phyloP scores from a whole-genome alignment of 2,329 filamentous ascomycete genomes.

The Sarocladiaceae sp. region DNA sequence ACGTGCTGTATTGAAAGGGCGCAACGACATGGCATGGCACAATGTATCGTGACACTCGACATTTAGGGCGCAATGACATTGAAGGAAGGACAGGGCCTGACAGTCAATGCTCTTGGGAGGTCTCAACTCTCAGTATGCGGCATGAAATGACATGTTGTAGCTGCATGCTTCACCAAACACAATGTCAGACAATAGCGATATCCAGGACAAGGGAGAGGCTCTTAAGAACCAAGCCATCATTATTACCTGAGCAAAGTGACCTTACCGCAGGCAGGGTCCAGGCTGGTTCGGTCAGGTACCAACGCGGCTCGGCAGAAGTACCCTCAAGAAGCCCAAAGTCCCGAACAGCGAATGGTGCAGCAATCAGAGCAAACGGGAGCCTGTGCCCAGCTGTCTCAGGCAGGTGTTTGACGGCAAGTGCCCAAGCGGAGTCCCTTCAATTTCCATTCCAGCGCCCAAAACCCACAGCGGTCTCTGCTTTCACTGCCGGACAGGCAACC shows the following conservation, averaged over 20 bases:
- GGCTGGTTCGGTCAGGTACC: background rate
- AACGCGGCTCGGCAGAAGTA: background rate
- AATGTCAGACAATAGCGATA: background rate
- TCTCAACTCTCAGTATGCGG: too few species aligned
- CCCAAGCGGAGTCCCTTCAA: slow-evolving; percentile 6
- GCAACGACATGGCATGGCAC: background rate
- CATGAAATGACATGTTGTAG: too few species aligned
- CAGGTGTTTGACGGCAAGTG: slow-evolving; percentile 2
- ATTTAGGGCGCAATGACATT: background rate
- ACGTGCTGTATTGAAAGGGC: background rate
- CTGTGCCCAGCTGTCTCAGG: slow-evolving; percentile 4
- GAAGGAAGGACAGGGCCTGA: background rate
- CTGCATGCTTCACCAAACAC: background rate
- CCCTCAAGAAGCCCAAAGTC: background rate
- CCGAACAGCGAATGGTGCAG: background rate
- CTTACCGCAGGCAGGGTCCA: background rate
- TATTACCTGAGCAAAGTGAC: background rate
- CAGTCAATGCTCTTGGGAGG: too few species aligned
- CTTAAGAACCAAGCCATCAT: background rate
- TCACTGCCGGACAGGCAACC: background rate
- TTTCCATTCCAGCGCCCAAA: background rate
- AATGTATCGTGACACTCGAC: background rate
- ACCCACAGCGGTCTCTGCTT: background rate
- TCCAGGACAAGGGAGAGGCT: background rate
- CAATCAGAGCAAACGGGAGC: background rate